Conservation (phyloP, 2,329 filamentous ascomycete genomes). For the Talaromyces sp. region DNA sequence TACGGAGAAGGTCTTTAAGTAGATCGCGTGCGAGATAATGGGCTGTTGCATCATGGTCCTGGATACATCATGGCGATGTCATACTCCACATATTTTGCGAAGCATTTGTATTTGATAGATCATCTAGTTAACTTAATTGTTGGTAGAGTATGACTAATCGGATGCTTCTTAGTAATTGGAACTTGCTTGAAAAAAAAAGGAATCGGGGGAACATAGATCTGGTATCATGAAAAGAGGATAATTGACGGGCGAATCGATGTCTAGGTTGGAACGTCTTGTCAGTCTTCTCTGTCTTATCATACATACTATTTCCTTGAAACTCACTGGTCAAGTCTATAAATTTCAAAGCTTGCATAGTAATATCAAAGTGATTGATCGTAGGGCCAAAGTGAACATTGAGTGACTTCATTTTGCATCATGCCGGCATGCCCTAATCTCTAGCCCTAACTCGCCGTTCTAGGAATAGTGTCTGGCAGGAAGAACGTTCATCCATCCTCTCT, state of each 20-base stretch:
- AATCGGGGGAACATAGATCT: background rate
- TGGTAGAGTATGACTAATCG: background rate
- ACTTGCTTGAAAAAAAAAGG: background rate
- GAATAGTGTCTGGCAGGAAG: slow-evolving; percentile 33
- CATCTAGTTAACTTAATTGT: background rate
- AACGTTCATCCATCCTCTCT: slow-evolving; percentile 23
- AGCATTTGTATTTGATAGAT: background rate
- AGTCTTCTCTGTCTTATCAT: too few relatives aligned
- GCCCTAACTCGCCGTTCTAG: slow-evolving; percentile 29
- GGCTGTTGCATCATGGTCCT: slow-evolving; percentile 29
- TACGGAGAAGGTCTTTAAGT: background rate
- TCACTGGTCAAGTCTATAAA: too few relatives aligned
- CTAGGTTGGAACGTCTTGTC: too few relatives aligned
- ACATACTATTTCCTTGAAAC: too few relatives aligned
- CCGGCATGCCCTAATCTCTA: slow-evolving; percentile 17
- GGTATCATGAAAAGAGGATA: background rate
- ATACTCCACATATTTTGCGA: slow-evolving; percentile 16
- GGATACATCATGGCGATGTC: slow-evolving; percentile 37
- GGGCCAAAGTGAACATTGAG: background rate
- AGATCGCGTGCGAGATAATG: background rate
- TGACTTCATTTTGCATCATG: slow-evolving; percentile 26
- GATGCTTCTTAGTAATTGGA: background rate
- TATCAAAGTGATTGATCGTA: background rate
- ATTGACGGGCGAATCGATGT: background rate
- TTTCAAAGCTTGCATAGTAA: too few relatives aligned